Conservation (phyloP, 352 stramenopile species). For the Blastocystis sp. region DNA sequence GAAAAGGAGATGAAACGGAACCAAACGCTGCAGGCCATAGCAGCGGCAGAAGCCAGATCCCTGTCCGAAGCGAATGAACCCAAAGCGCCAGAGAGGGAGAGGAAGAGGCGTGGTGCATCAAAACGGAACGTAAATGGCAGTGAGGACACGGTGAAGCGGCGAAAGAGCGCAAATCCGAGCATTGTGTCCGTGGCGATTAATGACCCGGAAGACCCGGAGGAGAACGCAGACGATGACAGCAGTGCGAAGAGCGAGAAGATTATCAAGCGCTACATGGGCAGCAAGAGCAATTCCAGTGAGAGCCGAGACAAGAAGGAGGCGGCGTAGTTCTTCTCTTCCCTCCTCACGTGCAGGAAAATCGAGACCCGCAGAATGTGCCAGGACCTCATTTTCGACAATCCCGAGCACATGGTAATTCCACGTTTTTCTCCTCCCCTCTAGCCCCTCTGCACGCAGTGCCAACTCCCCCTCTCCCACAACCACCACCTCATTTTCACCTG, state of each 20-base stretch:
- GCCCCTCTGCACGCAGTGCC: conserved; percentile 9
- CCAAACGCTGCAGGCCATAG: neutral
- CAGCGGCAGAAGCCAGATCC: too few species aligned
- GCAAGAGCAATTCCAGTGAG: neutral
- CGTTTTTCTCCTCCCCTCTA: neutral
- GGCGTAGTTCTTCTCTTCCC: neutral
- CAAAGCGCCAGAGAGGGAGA: too few species aligned
- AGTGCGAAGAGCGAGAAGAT: neutral
- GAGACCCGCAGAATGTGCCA: neutral
- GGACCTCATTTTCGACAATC: conserved; percentile 61
- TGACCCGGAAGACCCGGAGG: neutral
- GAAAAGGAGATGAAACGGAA: neutral
- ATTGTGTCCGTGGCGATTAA: neutral
- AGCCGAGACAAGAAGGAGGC: neutral
- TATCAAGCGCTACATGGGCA: neutral
- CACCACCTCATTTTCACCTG: neutral
- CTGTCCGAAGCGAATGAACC: too few species aligned
- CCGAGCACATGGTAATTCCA: neutral
- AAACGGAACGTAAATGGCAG: too few species aligned
- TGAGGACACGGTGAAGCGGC: neutral
- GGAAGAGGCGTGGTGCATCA: too few species aligned
- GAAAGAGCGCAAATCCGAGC: neutral
- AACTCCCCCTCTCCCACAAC: conserved; percentile 34
- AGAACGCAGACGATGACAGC: neutral
- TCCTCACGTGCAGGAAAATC: neutral